Evolutionary conservation across 495 filamentous ascomycete genomes (phyloP).

Genomic region (Entonaema liquescens): DNA sequence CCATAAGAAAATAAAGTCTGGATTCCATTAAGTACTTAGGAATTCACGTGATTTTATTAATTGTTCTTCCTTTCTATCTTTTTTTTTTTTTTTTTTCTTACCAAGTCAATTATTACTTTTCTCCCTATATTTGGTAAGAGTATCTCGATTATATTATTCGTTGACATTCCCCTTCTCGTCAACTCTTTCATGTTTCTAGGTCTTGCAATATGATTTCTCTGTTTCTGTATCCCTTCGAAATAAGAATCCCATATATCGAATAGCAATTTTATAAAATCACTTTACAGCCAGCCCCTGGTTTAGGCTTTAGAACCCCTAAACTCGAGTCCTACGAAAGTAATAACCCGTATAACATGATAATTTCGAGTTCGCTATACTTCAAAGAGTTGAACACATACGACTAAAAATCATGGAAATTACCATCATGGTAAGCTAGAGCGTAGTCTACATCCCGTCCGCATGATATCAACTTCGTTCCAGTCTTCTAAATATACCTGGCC

Average conservation of each 20-base stretch:
- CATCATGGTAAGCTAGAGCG: neutral
- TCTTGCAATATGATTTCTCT: neutral
- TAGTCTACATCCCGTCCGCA: neutral
- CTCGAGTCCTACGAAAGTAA: neutral
- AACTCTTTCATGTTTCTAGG: neutral
- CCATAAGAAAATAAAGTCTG: neutral
- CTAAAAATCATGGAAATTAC: no score
- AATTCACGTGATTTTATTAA: slow-evolving; percentile 19
- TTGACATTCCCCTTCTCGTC: neutral
- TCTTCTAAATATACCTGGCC: neutral
- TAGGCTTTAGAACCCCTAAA: neutral
- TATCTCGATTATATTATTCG: neutral
- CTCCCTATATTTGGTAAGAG: neutral
- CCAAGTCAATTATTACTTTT: neutral
- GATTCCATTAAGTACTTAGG: neutral
- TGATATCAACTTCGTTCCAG: neutral
- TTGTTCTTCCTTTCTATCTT: neutral
- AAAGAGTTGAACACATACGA: no score
- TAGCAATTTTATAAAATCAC: neutral
- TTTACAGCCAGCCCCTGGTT: neutral
- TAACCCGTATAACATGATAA: no score
- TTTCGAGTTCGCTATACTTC: no score
- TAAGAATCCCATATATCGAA: neutral
- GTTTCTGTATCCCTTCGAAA: neutral
- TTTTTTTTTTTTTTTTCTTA: neutral